Evolutionary conservation across 257 asterid genomes (phyloP), one percentile per base, ranked within the genome.

Genomic region (Marsdenia floribunda): DNA sequence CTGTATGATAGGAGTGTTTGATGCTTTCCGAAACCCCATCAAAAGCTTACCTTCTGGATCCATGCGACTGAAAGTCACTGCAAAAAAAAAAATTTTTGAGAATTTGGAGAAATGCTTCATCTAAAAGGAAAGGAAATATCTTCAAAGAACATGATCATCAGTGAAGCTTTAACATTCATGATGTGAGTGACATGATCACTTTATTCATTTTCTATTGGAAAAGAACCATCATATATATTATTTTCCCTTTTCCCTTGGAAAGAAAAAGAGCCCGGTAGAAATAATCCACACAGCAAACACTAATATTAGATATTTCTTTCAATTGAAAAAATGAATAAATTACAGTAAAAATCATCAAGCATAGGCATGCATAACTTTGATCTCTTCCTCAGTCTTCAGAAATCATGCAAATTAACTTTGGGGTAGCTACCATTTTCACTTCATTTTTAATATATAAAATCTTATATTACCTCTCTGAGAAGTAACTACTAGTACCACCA

Each of bases 31-130:
- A 76, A 90, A 94, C 73, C 98, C 98, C 97, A 94, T 92, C 78
- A 94, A 80, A 73, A 94, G 96, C 83, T 90, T 94, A 75, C 97
- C 97, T 81, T 84, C 97, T 13, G 99, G 99, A 80, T 94, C 97
- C 95, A 94, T 94, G 71, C 97, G 98, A 75, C 99, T 94, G 85
- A 94, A 94, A 44, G 95, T 94, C 71, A 94, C 99, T 94, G 97
- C 71, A 78, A 85, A 74, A 65, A 85, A 74, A 65, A 69, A 78
- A 21, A 80, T 37, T 70, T 59, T 47, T 50, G 72, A 71, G 77
- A 42, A 19, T 61, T 55, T 73, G 78, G 76, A 79, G 79, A 66
- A 38, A 21, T 18, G 9, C 47, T 64, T 66, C 52, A 7, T 38
- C 52, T 4, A 38, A 38, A 38, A 38, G 49, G 22, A 37, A 65